Evolutionary conservation across 192 early-diverging fungal species (phyloP), one percentile per base, ranked within the genome.

Genomic region (Dissophora ornata): DNA sequence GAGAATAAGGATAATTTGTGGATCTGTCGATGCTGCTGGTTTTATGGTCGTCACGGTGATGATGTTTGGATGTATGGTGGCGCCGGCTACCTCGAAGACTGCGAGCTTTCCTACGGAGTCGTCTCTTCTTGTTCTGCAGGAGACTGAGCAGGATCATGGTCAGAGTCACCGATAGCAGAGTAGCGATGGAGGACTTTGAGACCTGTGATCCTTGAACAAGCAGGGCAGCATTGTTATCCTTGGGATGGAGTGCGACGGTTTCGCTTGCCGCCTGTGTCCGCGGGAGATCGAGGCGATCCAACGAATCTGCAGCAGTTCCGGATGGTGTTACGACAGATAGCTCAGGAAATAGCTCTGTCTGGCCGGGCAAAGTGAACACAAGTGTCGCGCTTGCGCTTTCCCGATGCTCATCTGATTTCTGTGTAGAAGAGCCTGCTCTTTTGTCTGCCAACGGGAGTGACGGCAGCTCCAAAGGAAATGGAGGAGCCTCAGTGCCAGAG

Each of bases 91-190:
- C 36, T 10, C 64, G 59, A 46, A 42, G 45, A 32, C 51, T 54
- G 41, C 51, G 59, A 3, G 46, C 48, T 25, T 30, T 59, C 18
- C 52, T 50, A 1, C 73, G 64, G 22, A 61, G 5, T 21, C 34
- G 46, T 19, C 62, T 40, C 46, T 57, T 77, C 53, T 62, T 77
- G 64, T 33, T 55, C 58, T 77, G 65, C 29, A 77, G 63, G 34
- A 77, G 73, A 48, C 73, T 77, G 34, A 77, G 64, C 21, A 77
- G 24, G 59, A 67, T 62, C 57, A 77, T 67, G 21, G 65, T 62
- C 36, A 77, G 47, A 6, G 73, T 62, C 25, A 77, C 65, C n/a
- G 73, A 77, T 26, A 77, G 36, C 13, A 77, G 40, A 10, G 73
- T 62, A 13, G 73, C 73, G 30, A 77, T 62, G 25, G 73, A 67